phyloP scores from a whole-genome alignment of 306 rosid species.

The Cicer bijugum region DNA sequence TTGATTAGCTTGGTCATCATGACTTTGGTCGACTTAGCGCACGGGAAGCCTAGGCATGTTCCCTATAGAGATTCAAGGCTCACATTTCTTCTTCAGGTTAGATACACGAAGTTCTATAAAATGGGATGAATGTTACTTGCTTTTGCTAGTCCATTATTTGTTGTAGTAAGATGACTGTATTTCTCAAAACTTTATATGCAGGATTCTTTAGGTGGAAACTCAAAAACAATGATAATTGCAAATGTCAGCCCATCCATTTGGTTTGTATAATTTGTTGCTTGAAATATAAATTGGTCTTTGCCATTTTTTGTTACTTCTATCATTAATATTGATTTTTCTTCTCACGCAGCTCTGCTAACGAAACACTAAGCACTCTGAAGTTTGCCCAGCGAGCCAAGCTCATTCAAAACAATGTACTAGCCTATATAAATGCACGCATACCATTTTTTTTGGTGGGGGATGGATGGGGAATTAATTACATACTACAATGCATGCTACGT shows the following conservation, averaged over 20 bases:
- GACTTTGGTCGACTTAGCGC: constrained; percentile 92
- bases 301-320: constrained; percentile 30
- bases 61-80: constrained; percentile 97
- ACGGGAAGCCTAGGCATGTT: constrained; percentile 95
- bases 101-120: constrained; percentile 42
- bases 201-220: constrained; percentile 99
- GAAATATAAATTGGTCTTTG: constrained; percentile 27
- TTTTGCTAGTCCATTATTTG: constrained; percentile 30
- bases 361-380: constrained; percentile 94
- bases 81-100: constrained; percentile 97
- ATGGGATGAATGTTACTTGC: background rate
- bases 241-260: constrained; percentile 96
- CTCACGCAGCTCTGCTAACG: constrained; percentile 76
- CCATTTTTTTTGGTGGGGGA: background rate
- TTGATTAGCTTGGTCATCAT: constrained; percentile 85
- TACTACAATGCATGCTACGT: background rate
- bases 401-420: constrained; percentile 87
- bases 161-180: constrained; percentile 29
- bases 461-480: background rate
- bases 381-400: constrained; percentile 99
- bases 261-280: constrained; percentile 55
- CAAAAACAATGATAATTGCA: constrained; percentile 91
- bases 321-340: constrained; percentile 45
- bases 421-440: constrained; percentile 27
- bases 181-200: constrained; percentile 52